Conservation (phyloP, 2,329 filamentous ascomycete genomes). For the Stagonosporopsis tanaceti region DNA sequence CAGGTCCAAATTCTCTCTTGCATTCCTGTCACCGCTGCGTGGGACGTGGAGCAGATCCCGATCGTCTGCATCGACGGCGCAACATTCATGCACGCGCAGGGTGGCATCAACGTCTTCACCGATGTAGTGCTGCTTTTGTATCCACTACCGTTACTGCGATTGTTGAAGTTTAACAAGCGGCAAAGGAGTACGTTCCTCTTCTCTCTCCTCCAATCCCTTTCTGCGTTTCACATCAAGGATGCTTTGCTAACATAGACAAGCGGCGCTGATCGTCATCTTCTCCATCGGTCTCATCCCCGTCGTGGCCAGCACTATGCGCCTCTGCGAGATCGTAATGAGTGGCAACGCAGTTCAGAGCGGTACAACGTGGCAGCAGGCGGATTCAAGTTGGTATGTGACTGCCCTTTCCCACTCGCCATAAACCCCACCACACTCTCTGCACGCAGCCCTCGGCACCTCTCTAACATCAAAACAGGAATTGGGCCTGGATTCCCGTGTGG, state of each 20-base stretch:
- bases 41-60: conserved; percentile 27
- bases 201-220: no score
- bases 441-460: background rate
- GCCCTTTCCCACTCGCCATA: no score
- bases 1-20: conserved; percentile 35
- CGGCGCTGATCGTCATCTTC: conserved; percentile 36
- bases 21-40: conserved; percentile 28
- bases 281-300: conserved; percentile 39
- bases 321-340: conserved; percentile 36
- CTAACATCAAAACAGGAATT: conserved; percentile 21
- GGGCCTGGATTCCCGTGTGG: conserved; percentile 42
- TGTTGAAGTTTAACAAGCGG: conserved; percentile 36
- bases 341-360: conserved; percentile 19
- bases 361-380: conserved; percentile 27
- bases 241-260: conserved; percentile 9
- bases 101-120: conserved; percentile 35
- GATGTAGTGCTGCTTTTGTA: conserved; percentile 35
- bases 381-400: conserved; percentile 32
- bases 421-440: no score
- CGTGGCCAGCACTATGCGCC: conserved; percentile 37
- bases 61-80: conserved; percentile 30
- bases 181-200: conserved; percentile 31
- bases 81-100: conserved; percentile 33
- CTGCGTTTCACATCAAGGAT: no score
- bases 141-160: conserved; percentile 32